These are phyloP conservation scores for Candida chauliodis DNA, from an alignment of 805 yeast genomes.

Conservation along the genomic window DNA sequence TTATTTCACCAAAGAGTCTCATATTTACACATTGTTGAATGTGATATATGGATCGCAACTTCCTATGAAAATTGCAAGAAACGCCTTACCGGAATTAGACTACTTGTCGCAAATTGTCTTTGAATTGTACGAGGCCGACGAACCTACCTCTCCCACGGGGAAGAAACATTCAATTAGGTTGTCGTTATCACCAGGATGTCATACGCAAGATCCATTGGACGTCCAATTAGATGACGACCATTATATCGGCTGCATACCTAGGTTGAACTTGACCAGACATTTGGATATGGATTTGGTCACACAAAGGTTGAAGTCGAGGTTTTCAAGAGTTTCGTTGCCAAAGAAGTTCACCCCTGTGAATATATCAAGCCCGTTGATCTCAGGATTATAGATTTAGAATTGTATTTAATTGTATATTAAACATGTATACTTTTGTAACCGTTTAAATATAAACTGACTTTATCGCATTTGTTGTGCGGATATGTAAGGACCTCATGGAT, in stretches of 20 bases:
- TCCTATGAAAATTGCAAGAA: conserved; percentile 93
- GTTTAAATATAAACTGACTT: no score
- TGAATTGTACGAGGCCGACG: conserved; percentile 84
- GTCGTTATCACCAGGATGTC: conserved; percentile 96
- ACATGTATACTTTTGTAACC: no score
- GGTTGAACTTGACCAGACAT: conserved; percentile 86
- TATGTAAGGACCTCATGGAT: no score
- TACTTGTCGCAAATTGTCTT: conserved; percentile 91
- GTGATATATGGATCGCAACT: conserved; percentile 87
- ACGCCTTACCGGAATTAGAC: conserved; percentile 94
- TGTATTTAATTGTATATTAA: background rate
- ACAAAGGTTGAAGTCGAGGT: conserved; percentile 75
- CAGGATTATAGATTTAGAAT: conserved; percentile 14
- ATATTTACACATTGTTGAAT: conserved; percentile 88
- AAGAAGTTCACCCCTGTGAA: conserved; percentile 88
- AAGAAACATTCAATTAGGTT: conserved; percentile 87
- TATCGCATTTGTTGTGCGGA: no score
- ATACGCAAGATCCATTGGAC: conserved; percentile 95
- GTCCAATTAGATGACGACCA: conserved; percentile 95
- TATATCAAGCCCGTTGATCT: conserved; percentile 63
- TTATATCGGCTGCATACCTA: conserved; percentile 93
- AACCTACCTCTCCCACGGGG: conserved; percentile 53
- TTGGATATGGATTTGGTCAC: conserved; percentile 86
- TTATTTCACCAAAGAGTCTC: conserved; percentile 95
- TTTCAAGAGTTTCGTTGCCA: conserved; percentile 84